Evolutionary conservation across 2,329 filamentous ascomycete species (phyloP), one percentile per base, ranked within the genome.

Genomic region (Botrytis aclada): DNA sequence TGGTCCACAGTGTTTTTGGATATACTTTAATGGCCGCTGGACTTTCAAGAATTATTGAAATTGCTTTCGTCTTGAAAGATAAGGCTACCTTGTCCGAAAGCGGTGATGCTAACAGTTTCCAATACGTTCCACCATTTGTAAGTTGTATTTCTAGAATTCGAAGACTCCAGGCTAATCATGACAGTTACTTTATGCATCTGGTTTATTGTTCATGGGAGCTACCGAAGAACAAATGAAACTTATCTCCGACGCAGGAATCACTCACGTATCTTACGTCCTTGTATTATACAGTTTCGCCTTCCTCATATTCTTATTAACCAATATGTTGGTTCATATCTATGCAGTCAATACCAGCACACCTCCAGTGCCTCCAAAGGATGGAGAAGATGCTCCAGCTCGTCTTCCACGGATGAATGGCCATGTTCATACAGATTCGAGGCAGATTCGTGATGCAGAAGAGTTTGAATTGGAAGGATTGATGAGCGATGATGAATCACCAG

Each of bases 171-270:
- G 77, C 80, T 81, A 76, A 82, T 37, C 22, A 66, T 47, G 54
- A 22, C 74, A 97, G 94, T 87, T 98, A 58, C 88, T 99, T 41
- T 97, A 93, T 79, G 94, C 95, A 9, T 92, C 95, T 5, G 96
- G 96, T 1, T 97, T 98, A 84, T 87, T 99, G 58, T 99, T 99
- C 84, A 97, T 98, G 94, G 93, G 94, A 45, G 95, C 96, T 25
- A 98, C 94, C 0, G 96, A 98, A 81, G 95, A 99, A 83, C 96
- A 98, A 83, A 97, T 98, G 93, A 80, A 86, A 34, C 85, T 98
- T 2, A 85, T 98, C 8, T 87, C 89, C 58, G 85, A 88, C 56
- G 92, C 93, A 0, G 87, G 90, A 74, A 90, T 98, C 79, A 94
- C 94, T 39, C 94, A 97, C 80, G 93, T 98, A 60, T 92, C 95